These are phyloP conservation scores for Apiospora arundinis DNA, from an alignment of 2,329 filamentous ascomycete species.

Conservation along the genomic window DNA sequence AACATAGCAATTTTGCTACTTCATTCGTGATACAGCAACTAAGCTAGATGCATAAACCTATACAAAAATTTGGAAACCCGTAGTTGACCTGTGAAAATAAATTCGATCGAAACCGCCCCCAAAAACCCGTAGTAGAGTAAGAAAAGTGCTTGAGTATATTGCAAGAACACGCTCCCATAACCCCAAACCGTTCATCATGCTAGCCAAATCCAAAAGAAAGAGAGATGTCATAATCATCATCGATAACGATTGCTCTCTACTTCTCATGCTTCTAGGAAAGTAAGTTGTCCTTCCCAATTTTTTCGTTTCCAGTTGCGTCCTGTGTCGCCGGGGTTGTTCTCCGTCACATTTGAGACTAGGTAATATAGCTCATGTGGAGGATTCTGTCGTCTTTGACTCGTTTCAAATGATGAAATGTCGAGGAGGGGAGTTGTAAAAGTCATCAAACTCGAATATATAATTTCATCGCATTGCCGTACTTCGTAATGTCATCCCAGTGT, in stretches of 20 bases:
- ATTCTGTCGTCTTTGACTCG: slow-evolving; percentile 21
- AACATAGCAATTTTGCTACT: not conserved
- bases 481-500: not conserved
- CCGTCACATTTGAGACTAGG: not conserved
- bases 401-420: not conserved
- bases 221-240: not conserved
- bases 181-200: not conserved
- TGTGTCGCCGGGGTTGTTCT: slow-evolving; percentile 10
- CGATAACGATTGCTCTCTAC: slow-evolving; percentile 6
- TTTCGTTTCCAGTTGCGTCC: slow-evolving; percentile 4
- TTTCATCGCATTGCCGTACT: not conserved
- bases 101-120: not conserved
- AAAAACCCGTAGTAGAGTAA: not conserved
- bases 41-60: not conserved
- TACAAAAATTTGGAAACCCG: not conserved
- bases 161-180: slow-evolving; percentile 1
- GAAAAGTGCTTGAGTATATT: not conserved
- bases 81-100: not conserved
- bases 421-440: not conserved
- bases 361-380: not conserved
- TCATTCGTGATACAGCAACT: not conserved
- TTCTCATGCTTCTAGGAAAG: slow-evolving; percentile 5
- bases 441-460: not conserved
- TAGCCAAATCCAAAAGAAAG: slow-evolving; percentile 4
- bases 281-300: not conserved